Percentiles rank a stretch among this genome's conserved stretches.
phyloP scores from a whole-genome alignment of 176 grass and related monocot species.

The Oryza brachyantha region DNA sequence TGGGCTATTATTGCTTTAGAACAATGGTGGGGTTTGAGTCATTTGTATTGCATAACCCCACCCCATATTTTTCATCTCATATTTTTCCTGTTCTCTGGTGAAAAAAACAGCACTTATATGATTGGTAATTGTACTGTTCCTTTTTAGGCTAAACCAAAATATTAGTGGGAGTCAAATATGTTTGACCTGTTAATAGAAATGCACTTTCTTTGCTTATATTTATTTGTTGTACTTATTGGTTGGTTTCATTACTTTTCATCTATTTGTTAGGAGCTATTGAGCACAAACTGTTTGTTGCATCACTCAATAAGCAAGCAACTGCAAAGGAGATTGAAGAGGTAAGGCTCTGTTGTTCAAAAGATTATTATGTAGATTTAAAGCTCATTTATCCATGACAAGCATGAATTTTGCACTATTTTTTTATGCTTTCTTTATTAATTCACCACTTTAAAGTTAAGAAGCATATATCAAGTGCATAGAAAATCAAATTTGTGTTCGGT shows the following conservation, averaged over 20 bases:
- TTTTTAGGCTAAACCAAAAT: conserved; percentile 6
- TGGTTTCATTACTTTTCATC: conserved; percentile 30
- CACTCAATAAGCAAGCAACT: conserved; percentile 89
- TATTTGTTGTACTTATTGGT: not conserved
- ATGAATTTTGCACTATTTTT: not conserved
- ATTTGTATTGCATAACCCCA: not conserved
- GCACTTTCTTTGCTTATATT: conserved; percentile 16
- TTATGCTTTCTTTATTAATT: conserved; percentile 13
- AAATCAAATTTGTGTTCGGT: conserved; percentile 19
- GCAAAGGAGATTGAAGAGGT: conserved; percentile 89
- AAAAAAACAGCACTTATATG: not conserved
- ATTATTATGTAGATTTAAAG: not conserved
- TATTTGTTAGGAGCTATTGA: conserved; percentile 68
- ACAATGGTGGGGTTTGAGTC: conserved; percentile 4
- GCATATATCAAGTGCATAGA: not conserved
- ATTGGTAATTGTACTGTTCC: conserved; percentile 20
- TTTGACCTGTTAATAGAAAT: not conserved
- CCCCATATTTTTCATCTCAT: not conserved
- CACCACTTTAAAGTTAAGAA: not conserved
- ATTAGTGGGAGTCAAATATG: conserved; percentile 16
- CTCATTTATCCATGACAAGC: conserved; percentile 13
- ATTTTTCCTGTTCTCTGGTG: not conserved
- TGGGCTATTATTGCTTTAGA: not conserved
- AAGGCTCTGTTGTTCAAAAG: conserved; percentile 16
- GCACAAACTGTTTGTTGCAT: conserved; percentile 94